These are phyloP conservation scores for Striga asiatica DNA, from an alignment of 257 asterid genomes.

Conservation along the genomic window DNA sequence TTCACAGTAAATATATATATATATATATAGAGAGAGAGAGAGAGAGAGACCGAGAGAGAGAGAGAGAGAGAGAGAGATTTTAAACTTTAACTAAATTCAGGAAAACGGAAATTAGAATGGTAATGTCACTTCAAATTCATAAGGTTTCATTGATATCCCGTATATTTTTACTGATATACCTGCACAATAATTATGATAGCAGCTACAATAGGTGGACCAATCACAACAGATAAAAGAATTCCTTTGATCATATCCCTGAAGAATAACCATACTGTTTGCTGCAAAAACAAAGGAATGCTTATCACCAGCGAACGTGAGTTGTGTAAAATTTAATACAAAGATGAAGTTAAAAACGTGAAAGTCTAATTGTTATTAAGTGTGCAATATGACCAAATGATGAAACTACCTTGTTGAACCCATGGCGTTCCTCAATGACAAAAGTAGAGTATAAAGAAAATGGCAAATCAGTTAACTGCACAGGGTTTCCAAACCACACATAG, in stretches of 20 bases:
- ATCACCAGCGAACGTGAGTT: constrained; percentile 3
- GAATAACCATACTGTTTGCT: constrained; percentile 91
- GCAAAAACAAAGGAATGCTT: constrained; percentile 16
- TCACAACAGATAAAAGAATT: constrained; percentile 42
- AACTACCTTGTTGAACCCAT: constrained; percentile 80
- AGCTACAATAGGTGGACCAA: constrained; percentile 97
- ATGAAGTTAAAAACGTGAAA: not conserved
- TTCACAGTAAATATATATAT: constrained; percentile 6
- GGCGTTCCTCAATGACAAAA: constrained; percentile 89
- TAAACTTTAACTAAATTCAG: too few species aligned
- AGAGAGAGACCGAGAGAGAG: not conserved
- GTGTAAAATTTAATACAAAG: not conserved
- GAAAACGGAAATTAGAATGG: not conserved
- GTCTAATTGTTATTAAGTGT: not conserved
- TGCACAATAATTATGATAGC: constrained; percentile 84
- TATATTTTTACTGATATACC: constrained; percentile 31
- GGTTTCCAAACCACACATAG: constrained; percentile 8
- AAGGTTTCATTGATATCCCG: constrained; percentile 7
- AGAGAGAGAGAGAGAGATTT: not conserved
- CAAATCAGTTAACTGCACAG: constrained; percentile 76
- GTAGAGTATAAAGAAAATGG: constrained; percentile 93
- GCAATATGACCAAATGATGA: not conserved
- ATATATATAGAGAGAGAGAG: not conserved
- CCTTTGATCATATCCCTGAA: constrained; percentile 89
- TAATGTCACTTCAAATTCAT: not conserved